Base-by-base conservation (phyloP, 208 protist species). In the Lotmaria passim region DNA sequence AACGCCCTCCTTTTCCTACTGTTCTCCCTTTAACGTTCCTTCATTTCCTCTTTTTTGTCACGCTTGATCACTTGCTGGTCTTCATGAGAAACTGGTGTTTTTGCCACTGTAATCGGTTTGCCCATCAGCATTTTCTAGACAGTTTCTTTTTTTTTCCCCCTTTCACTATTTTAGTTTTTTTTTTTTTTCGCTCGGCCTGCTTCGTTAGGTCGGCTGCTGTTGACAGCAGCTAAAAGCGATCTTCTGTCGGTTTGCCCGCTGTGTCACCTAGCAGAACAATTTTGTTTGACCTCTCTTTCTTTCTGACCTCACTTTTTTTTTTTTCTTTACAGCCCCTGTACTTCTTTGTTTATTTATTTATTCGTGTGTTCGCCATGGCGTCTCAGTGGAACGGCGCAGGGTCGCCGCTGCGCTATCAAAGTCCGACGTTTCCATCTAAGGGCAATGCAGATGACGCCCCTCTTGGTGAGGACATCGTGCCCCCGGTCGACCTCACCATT, bases 401-500 rank as follows among this genome's bases (percentile, higher is more conserved):
- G 15, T 63, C 41, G 33, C 61, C 61, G 50, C 33, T 48, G 19
- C 52, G 28, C 26, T 63, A 46, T 26, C 19, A 52, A 17, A 75
- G 59, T 44, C 61, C 60, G 31, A 56, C 53, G 7, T 46, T 57
- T 53, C 31, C 43, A 19, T 17, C 28, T 21, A 44, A 50, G n/a
- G 51, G 14, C 12, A 38, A 28, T 39, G 39, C 34, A 2, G 69
- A 62, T 7, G 52, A 58, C 41, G 55, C 64, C 17, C 21, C 46
- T 36, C 4, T 26, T 33, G 53, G 79, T 48, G 41, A 36, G 15
- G 73, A 69, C 19, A 15, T 52, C 34, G 53, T 77, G 2, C 53
- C 69, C 7, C 72, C 68, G 15, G 69, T 86, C 19, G 88, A 91
- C 61, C 76, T 89, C n/a, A 87, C 82, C n/a, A 24, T 74, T 23